phyloP scores from a whole-genome alignment of 176 grass and related monocot species.

The Rhynchospora pubera region DNA sequence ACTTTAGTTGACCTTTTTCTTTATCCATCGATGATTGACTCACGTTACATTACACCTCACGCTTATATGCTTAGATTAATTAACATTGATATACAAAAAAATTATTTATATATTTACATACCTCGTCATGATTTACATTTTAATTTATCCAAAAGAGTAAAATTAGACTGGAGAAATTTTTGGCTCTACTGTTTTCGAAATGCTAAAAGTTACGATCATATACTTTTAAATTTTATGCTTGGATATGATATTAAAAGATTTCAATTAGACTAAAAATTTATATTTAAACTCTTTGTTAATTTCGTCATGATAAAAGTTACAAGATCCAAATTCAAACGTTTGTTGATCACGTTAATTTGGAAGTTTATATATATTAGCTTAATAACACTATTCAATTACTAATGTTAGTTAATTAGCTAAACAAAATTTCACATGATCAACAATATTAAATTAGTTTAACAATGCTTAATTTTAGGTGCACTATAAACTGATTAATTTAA shows the following conservation, averaged over 20 bases:
- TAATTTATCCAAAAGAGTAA: too few species aligned
- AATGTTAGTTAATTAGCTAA: not conserved
- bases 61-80: too few species aligned
- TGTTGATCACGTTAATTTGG: not conserved
- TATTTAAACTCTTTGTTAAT: too few species aligned
- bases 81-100: too few species aligned
- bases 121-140: too few species aligned
- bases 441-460: not conserved
- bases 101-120: too few species aligned
- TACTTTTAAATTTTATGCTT: not conserved
- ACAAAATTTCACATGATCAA: not conserved
- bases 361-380: not conserved
- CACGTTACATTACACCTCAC: too few species aligned
- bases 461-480: not conserved
- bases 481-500: too few species aligned
- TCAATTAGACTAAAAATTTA: too few species aligned
- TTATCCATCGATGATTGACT: too few species aligned
- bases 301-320: not conserved
- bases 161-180: not conserved
- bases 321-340: not conserved
- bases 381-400: not conserved
- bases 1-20: too few species aligned
- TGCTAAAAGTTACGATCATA: not conserved
- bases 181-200: not conserved
- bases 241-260: not conserved